Evolutionary conservation across 2,329 filamentous ascomycete genomes (phyloP), one percentile per base, ranked within the genome.

Genomic region (Beauveria pseudobassiana): DNA sequence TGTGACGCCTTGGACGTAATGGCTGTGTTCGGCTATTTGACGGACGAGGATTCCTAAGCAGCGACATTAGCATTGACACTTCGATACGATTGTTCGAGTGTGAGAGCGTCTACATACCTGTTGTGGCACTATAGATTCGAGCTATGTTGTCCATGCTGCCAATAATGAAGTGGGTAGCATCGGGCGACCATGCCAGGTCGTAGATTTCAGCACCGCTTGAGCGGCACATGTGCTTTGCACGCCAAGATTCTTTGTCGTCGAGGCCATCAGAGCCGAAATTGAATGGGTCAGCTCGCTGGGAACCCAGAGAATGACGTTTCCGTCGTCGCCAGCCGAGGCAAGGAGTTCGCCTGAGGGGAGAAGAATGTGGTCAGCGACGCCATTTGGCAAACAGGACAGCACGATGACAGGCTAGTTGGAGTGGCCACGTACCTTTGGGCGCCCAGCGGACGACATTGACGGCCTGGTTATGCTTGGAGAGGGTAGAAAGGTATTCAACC

Each of bases 111-210:
- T 64, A 67, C 82, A 65, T 79, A 93, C 91, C 93, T 69, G 90
- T 95, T 66, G 90, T 88, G 62, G 93, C 90, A 75, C 96, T 97
- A 80, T 97, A 98, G 69, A 99, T 98, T 63, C 93, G 86, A 63
- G 95, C 93, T 72, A 98, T 88, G 73, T 99, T 99, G 78, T 99
- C 95, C 93, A 99, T 98, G 77, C 95, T 98, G 45, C 95, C 95
- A 26, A 96, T 97, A 69, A 99, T 97, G 78, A 99, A 96, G 77
- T 96, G 95, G 45, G 87, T 80, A 45, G 90, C 92, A 74, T 99
- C 95, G n/a, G 96, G 96, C 54, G 95, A 98, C 96, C 95, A 99
- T 56, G 95, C 95, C 62, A 99, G 79, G 75, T 99, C 95, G 76
- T 99, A 99, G 67, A 99, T 98, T 74, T 99, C 95, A 12, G 93